phyloP scores from a whole-genome alignment of 805 yeast genomes.

The Naumovozyma castellii region DNA sequence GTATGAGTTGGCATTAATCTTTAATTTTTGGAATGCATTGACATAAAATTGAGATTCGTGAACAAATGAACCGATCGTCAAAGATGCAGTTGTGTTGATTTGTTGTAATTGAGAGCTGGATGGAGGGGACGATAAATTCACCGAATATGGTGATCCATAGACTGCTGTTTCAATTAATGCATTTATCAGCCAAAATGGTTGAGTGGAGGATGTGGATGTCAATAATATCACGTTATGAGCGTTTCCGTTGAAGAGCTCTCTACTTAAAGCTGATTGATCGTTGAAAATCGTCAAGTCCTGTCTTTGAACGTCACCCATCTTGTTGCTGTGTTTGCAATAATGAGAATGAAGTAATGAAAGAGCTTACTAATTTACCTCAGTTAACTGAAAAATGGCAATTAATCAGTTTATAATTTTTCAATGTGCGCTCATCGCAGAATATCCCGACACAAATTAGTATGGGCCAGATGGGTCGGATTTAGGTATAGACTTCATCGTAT shows the following conservation, averaged over 20 bases:
- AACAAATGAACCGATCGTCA: constrained; percentile 24
- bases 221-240: constrained; percentile 27
- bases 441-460: too few species aligned
- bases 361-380: background rate
- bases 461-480: too few species aligned
- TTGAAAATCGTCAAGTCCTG: constrained; percentile 50
- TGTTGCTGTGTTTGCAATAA: too few species aligned
- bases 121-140: constrained; percentile 28
- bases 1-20: constrained; percentile 18
- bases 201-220: constrained; percentile 42
- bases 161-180: constrained; percentile 45
- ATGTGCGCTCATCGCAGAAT: too few species aligned
- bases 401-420: too few species aligned
- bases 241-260: constrained; percentile 9
- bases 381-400: too few species aligned
- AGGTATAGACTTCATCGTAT: too few species aligned
- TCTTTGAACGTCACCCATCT: constrained; percentile 32
- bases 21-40: constrained; percentile 16
- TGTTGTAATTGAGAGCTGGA: constrained; percentile 16
- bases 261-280: constrained; percentile 39
- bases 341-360: too few species aligned
- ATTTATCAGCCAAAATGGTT: constrained; percentile 54
- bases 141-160: constrained; percentile 35
- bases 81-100: constrained; percentile 9
- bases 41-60: constrained; percentile 17